phyloP scores from a whole-genome alignment of 257 asterid species.

The Coffea eugenioides region DNA sequence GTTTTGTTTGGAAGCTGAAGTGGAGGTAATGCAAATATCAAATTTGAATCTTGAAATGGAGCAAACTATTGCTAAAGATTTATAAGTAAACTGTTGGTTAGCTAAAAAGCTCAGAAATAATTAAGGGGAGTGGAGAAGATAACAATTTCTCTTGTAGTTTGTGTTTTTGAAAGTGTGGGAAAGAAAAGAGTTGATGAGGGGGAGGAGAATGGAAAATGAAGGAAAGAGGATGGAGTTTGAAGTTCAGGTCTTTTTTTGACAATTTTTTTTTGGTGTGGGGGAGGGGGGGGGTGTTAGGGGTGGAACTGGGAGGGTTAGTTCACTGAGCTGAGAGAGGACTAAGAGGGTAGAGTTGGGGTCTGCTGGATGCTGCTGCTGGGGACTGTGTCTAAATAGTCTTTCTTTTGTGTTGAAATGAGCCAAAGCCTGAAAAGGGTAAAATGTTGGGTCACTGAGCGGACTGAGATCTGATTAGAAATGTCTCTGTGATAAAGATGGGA shows the following conservation, averaged over 20 bases:
- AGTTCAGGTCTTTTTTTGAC: background rate
- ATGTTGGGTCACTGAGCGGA: constrained; percentile 15
- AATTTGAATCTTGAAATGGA: background rate
- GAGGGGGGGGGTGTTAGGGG: background rate
- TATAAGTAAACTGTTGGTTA: background rate
- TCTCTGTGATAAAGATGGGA: background rate
- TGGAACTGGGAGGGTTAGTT: background rate
- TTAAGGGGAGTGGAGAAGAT: background rate
- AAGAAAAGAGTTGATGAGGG: constrained; percentile 2
- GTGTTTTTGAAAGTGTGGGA: background rate
- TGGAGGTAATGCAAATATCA: background rate
- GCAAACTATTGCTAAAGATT: background rate
- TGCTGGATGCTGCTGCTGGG: background rate
- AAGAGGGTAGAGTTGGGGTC: background rate
- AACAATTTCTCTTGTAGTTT: background rate
- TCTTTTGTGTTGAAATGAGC: background rate
- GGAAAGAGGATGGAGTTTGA: constrained; percentile 20
- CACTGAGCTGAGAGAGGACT: background rate
- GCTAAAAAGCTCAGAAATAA: background rate
- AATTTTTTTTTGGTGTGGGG: too few species aligned
- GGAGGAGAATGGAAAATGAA: background rate
- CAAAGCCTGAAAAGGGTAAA: constrained; percentile 17
- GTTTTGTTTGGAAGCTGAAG: background rate
- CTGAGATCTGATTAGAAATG: background rate
- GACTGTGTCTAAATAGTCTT: too few species aligned